Percentiles rank a stretch among this genome's conserved stretches.
phyloP scores from a whole-genome alignment of 441 rosid species.

The Omphalea diandra region DNA sequence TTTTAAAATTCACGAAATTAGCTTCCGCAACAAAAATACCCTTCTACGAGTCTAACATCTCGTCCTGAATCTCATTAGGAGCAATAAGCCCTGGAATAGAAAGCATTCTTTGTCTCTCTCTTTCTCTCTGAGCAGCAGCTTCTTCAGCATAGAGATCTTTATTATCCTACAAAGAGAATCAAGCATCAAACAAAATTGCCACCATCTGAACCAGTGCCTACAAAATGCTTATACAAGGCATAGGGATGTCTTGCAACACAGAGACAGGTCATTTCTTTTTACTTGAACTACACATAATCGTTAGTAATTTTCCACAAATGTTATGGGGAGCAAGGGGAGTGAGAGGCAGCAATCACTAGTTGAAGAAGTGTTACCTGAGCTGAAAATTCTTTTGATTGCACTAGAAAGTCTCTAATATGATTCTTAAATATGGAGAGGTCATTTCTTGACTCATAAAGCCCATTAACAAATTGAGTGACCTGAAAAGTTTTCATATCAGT shows the following conservation, averaged over 20 bases:
- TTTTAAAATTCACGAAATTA: conserved; percentile 30
- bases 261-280: too few species aligned
- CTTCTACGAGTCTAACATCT: conserved; percentile 87
- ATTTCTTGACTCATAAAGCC: conserved; percentile 79
- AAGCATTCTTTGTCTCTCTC: conserved; percentile 94
- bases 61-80: conserved; percentile 97
- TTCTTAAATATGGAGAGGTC: conserved; percentile 79
- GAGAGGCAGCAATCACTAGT: too few species aligned
- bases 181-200: neutral
- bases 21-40: conserved; percentile 26
- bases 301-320: too few species aligned
- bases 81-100: conserved; percentile 97
- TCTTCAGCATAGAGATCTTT: conserved; percentile 98
- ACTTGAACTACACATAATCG: too few species aligned
- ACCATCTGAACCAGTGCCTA: too few species aligned
- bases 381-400: conserved; percentile 89
- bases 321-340: too few species aligned
- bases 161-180: conserved; percentile 64
- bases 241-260: too few species aligned
- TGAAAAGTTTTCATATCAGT: conserved; percentile 37
- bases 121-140: conserved; percentile 89
- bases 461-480: conserved; percentile 89
- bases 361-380: conserved; percentile 55
- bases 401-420: conserved; percentile 92
- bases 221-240: too few species aligned